A percentile compares a stretch with the other conserved stretches of the same genome.
Evolutionary conservation across 2,329 filamentous ascomycete species (phyloP).

Genomic region (Penicillium hesseltinei): DNA sequence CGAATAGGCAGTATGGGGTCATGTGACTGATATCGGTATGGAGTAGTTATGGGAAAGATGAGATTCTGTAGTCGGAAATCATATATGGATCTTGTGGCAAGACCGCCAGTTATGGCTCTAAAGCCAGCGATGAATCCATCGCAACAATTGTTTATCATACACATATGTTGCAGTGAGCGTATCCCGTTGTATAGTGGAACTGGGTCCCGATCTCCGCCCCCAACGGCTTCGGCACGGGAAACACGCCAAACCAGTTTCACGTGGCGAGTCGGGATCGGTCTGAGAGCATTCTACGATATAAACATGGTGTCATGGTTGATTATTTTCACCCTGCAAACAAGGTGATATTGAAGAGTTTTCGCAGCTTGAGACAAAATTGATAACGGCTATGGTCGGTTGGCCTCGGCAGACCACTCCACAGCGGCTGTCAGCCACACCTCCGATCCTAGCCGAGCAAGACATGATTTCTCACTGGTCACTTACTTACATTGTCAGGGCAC

Average conservation of each 20-base stretch:
- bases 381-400: constrained; percentile 12
- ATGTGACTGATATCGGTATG: too few relatives aligned
- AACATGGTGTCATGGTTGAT: neutral
- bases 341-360: neutral
- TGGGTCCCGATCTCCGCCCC: neutral
- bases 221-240: constrained; percentile 3
- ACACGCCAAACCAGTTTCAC: neutral
- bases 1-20: too few relatives aligned
- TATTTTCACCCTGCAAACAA: neutral
- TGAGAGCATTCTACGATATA: neutral
- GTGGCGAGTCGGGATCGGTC: neutral
- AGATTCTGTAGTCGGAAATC: too few relatives aligned
- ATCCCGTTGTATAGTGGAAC: neutral
- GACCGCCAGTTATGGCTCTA: too few relatives aligned
- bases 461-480: neutral
- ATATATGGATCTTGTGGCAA: too few relatives aligned
- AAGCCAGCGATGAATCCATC: neutral
- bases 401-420: neutral
- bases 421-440: constrained; percentile 3
- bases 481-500: neutral
- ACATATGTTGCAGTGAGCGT: neutral
- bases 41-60: too few relatives aligned
- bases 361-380: constrained; percentile 4
- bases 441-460: constrained; percentile 3
- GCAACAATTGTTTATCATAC: neutral